These are phyloP conservation scores for Verruconis gallopava DNA, from an alignment of 2,329 filamentous ascomycete genomes.

Conservation along the genomic window DNA sequence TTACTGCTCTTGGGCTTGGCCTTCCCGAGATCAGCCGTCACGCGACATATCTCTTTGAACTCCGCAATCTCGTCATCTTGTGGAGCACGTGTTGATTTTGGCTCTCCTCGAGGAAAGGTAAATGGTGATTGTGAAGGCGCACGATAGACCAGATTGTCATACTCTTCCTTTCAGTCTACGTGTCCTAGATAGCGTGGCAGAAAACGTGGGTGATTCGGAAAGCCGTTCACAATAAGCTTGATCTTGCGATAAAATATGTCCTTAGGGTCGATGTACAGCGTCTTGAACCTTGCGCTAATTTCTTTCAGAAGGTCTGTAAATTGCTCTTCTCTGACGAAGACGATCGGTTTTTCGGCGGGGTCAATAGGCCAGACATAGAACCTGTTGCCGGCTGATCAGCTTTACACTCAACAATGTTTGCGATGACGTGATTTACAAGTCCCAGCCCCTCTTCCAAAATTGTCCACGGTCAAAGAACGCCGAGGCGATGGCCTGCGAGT, in stretches of 20 bases:
- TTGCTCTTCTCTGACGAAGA: conserved; percentile 57
- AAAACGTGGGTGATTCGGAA: conserved; percentile 47
- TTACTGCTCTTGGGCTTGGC: conserved; percentile 35
- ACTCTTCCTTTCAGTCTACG: conserved; percentile 34
- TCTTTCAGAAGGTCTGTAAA: conserved; percentile 49
- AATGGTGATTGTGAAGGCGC: conserved; percentile 12
- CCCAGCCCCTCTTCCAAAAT: conserved; percentile 52
- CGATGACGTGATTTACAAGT: conserved; percentile 51
- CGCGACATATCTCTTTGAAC: conserved; percentile 13
- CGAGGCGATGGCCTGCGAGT: conserved; percentile 36
- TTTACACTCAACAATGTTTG: background rate
- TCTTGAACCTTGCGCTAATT: conserved; percentile 46
- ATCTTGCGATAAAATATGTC: conserved; percentile 30
- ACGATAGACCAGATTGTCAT: conserved; percentile 23
- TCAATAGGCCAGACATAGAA: conserved; percentile 52
- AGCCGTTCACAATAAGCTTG: conserved; percentile 45
- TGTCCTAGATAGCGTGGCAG: conserved; percentile 56
- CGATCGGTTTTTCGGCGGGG: conserved; percentile 38
- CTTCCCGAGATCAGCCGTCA: conserved; percentile 13
- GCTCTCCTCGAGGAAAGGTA: conserved; percentile 18
- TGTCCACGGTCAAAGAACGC: conserved; percentile 45
- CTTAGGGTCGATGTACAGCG: conserved; percentile 46
- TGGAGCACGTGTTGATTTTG: background rate
- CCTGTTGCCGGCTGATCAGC: conserved; percentile 26
- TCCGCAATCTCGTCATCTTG: conserved; percentile 6